phyloP scores from a whole-genome alignment of 768 basidiomycete species.

The Mycena belliarum region DNA sequence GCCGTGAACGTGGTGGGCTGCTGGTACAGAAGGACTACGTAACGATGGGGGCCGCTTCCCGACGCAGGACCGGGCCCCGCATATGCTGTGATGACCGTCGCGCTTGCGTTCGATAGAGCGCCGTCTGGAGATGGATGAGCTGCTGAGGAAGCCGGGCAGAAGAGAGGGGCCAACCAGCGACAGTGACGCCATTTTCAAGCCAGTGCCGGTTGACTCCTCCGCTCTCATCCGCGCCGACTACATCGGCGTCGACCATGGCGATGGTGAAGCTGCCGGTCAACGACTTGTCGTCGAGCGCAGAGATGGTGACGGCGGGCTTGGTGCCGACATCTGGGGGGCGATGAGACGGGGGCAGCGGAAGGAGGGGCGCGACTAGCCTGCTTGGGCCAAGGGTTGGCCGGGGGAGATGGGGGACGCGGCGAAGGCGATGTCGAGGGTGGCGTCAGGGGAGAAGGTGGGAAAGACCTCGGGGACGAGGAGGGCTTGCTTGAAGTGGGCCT shows the following conservation, averaged over 20 bases:
- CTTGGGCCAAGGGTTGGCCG: slow-evolving; percentile 59
- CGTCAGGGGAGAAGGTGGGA: slow-evolving; percentile 58
- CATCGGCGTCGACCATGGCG: slow-evolving; percentile 74
- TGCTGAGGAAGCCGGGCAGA: background rate
- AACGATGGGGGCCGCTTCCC: slow-evolving; percentile 77
- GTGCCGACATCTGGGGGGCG: slow-evolving; percentile 51
- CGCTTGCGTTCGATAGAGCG: slow-evolving; percentile 45
- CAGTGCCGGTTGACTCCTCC: slow-evolving; percentile 75
- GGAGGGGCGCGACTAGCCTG: slow-evolving; percentile 43
- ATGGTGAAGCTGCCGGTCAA: slow-evolving; percentile 62
- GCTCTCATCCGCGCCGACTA: slow-evolving; percentile 56
- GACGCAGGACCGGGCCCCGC: slow-evolving; percentile 69
- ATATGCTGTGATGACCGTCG: slow-evolving; percentile 59
- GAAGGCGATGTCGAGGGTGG: slow-evolving; percentile 46
- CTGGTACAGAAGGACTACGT: slow-evolving; percentile 63
- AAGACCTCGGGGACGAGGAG: slow-evolving; percentile 65
- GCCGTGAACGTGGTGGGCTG: slow-evolving; percentile 67
- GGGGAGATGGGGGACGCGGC: slow-evolving; percentile 38
- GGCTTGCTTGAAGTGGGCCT: slow-evolving; percentile 68
- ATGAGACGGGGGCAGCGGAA: background rate
- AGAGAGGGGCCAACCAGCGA: slow-evolving; percentile 38
- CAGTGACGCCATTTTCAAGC: slow-evolving; percentile 68
- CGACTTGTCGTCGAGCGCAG: slow-evolving; percentile 51
- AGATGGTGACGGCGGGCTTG: slow-evolving; percentile 54
- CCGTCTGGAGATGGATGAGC: slow-evolving; percentile 25